These are phyloP conservation scores for Dovyalis caffra DNA, from an alignment of 345 rosid genomes.

Conservation along the genomic window DNA sequence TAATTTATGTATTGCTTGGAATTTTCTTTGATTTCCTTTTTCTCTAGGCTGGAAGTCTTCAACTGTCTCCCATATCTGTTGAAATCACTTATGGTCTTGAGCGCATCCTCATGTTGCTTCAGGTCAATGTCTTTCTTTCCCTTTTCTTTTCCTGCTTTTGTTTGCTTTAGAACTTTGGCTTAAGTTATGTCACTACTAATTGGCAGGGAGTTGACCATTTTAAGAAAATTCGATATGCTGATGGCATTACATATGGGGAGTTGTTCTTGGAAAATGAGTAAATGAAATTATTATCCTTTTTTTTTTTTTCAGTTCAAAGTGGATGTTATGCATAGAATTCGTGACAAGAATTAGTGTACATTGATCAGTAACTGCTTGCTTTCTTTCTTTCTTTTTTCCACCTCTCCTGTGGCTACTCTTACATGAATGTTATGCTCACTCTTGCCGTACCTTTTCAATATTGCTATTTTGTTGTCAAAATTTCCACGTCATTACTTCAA, in stretches of 20 bases:
- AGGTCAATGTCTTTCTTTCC: constrained; percentile 42
- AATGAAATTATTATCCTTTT: constrained; percentile 12
- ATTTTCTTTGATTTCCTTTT: constrained; percentile 10
- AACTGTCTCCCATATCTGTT: constrained; percentile 82
- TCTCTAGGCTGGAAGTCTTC: constrained; percentile 90
- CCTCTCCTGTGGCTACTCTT: background rate
- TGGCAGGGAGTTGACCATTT: constrained; percentile 96
- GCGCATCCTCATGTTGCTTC: constrained; percentile 96
- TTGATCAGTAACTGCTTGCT: background rate
- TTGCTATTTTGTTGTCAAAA: background rate
- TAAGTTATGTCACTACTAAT: constrained; percentile 22
- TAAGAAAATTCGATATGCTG: constrained; percentile 85
- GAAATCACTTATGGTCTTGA: constrained; percentile 98
- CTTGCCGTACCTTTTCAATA: background rate
- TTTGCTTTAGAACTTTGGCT: constrained; percentile 21
- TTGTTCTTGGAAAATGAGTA: constrained; percentile 97
- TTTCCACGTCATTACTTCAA: background rate
- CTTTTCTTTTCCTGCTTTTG: constrained; percentile 18
- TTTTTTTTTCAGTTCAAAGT: constrained; percentile 1
- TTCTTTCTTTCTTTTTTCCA: background rate
- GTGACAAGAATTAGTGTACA: background rate
- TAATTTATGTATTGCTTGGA: background rate
- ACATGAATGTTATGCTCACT: background rate
- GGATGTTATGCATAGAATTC: background rate
- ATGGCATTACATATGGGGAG: constrained; percentile 96